Evolutionary conservation across 2,329 filamentous ascomycete species (phyloP).

Genomic region (Ophiocordyceps robertsii): DNA sequence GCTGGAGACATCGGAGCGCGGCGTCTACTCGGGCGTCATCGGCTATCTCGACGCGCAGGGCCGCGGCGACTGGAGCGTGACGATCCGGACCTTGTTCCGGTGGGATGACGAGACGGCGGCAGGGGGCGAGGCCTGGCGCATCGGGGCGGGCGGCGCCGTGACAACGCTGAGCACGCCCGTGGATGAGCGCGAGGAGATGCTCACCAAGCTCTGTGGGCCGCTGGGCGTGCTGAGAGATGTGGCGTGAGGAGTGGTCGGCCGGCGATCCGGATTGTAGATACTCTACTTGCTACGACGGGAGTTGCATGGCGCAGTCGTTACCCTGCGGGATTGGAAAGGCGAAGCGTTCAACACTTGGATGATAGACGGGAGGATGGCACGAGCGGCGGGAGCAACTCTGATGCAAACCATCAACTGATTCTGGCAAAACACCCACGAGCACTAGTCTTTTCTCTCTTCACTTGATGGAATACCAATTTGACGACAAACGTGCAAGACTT

Average conservation of each 20-base stretch:
- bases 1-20: slow-evolving; percentile 53
- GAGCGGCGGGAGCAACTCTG: not conserved
- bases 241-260: slow-evolving; percentile 8
- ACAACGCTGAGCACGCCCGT: slow-evolving; percentile 69
- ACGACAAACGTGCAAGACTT: not conserved
- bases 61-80: slow-evolving; percentile 79
- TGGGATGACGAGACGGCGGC: slow-evolving; percentile 46
- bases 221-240: slow-evolving; percentile 32
- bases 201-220: slow-evolving; percentile 53
- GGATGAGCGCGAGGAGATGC: slow-evolving; percentile 86
- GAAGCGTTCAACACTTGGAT: not conserved
- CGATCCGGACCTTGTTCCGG: slow-evolving; percentile 69
- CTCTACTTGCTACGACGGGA: too few relatives aligned
- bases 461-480: not conserved
- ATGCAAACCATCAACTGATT: not conserved
- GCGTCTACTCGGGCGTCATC: slow-evolving; percentile 77
- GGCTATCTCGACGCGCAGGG: slow-evolving; percentile 84
- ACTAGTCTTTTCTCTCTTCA: not conserved
- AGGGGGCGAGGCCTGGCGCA: slow-evolving; percentile 53
- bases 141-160: slow-evolving; percentile 83
- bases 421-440: not conserved
- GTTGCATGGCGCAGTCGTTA: too few relatives aligned
- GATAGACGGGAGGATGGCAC: not conserved
- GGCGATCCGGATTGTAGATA: too few relatives aligned
- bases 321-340: slow-evolving; percentile 3